These are phyloP conservation scores for Penicillium sp. DNA, from an alignment of 2,329 filamentous ascomycete genomes.

Conservation along the genomic window DNA sequence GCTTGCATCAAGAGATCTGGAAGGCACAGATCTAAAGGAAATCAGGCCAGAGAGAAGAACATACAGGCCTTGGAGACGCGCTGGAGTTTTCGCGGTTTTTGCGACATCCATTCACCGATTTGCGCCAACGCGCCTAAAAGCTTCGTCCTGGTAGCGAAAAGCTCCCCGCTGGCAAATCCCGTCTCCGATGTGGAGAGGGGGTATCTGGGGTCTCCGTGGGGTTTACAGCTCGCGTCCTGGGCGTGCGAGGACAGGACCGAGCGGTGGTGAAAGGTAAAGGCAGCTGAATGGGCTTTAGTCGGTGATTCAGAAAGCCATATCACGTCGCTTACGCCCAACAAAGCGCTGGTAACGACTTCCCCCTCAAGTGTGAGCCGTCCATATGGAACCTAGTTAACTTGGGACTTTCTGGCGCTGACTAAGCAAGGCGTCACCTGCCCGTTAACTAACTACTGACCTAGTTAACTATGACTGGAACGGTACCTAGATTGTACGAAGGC, in stretches of 20 bases:
- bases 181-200: not conserved
- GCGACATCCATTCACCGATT: constrained; percentile 26
- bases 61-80: constrained; percentile 31
- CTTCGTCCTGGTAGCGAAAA: not conserved
- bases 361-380: not conserved
- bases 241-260: not conserved
- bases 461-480: not conserved
- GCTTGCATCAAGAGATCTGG: constrained; percentile 1
- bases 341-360: constrained; percentile 1
- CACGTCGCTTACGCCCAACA: not conserved
- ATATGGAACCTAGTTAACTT: no score
- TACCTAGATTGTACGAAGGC: not conserved
- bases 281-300: not conserved
- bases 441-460: no score
- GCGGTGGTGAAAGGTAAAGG: not conserved
- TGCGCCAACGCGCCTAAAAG: constrained; percentile 8
- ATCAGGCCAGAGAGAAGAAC: constrained; percentile 9
- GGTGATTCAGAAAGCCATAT: not conserved
- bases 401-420: no score
- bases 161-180: constrained; percentile 4
- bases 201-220: constrained; percentile 3
- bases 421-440: no score
- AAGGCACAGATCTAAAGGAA: constrained; percentile 9
- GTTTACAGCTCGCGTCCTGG: not conserved
- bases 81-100: constrained; percentile 30